Percentiles rank a stretch among this genome's conserved stretches.
Evolutionary conservation across 305 asterid species (phyloP).

Genomic region (Fraxinus latifolia): DNA sequence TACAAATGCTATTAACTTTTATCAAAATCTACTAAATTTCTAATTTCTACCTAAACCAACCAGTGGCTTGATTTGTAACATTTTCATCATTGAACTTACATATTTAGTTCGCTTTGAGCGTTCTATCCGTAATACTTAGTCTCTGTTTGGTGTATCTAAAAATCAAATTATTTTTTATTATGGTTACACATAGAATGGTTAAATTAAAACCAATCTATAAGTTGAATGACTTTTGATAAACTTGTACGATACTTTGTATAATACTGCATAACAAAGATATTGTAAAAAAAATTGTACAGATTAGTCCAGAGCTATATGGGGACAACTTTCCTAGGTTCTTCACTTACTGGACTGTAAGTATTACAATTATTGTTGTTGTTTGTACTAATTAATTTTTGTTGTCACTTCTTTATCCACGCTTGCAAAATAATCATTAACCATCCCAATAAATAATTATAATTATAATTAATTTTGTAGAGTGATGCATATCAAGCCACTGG

Average conservation of each 20-base stretch:
- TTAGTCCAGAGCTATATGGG: slow-evolving; percentile 57
- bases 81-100: neutral
- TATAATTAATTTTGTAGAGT: slow-evolving; percentile 46
- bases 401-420: neutral
- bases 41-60: neutral
- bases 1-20: too few relatives aligned
- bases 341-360: slow-evolving; percentile 67
- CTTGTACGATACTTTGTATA: too few relatives aligned
- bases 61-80: neutral
- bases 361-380: neutral
- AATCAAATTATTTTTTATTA: neutral
- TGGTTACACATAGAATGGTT: neutral
- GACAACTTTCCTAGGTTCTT: slow-evolving; percentile 57
- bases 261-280: neutral
- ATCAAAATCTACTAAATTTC: too few relatives aligned
- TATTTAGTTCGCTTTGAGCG: neutral
- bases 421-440: neutral
- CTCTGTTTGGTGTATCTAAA: neutral
- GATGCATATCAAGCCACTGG: slow-evolving; percentile 96
- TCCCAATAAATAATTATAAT: slow-evolving; percentile 6
- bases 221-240: neutral
- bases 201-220: neutral
- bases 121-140: neutral
- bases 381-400: neutral
- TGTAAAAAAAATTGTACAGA: neutral